Conservation (phyloP, 2,329 filamentous ascomycete species). For the Sporothrix luriei region DNA sequence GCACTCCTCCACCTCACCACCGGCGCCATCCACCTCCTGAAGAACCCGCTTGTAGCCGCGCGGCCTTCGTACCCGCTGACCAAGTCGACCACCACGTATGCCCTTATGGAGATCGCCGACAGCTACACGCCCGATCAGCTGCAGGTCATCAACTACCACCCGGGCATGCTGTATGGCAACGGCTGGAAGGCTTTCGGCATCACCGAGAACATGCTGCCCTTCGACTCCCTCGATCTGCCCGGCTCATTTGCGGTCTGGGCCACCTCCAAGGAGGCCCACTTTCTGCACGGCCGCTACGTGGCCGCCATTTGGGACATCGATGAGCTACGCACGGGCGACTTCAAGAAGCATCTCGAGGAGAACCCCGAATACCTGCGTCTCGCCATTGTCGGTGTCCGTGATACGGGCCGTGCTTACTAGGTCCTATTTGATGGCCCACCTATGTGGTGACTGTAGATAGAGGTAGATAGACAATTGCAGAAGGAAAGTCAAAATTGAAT, state of each 20-base stretch:
- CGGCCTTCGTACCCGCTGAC: slow-evolving; percentile 36
- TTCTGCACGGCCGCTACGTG: slow-evolving; percentile 47
- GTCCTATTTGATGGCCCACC: not conserved
- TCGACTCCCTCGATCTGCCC: slow-evolving; percentile 30
- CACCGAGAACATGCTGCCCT: slow-evolving; percentile 25
- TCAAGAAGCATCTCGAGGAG: slow-evolving; percentile 32
- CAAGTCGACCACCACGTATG: slow-evolving; percentile 36
- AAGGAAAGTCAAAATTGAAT: too few relatives aligned
- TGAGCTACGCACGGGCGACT: slow-evolving; percentile 40
- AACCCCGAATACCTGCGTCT: slow-evolving; percentile 36
- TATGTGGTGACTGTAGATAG: not conserved
- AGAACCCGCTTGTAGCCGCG: slow-evolving; percentile 36
- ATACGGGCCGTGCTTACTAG: not conserved
- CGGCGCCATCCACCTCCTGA: slow-evolving; percentile 32
- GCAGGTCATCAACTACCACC: slow-evolving; percentile 39
- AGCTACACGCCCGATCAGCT: slow-evolving; percentile 33
- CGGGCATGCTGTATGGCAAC: slow-evolving; percentile 35
- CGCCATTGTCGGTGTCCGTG: slow-evolving; percentile 15
- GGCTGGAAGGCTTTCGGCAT: slow-evolving; percentile 14
- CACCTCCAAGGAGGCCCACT: slow-evolving; percentile 45
- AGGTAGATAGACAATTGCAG: not conserved
- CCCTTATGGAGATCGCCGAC: slow-evolving; percentile 37
- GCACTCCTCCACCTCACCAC: slow-evolving; percentile 31
- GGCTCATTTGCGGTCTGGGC: slow-evolving; percentile 47
- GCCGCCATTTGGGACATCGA: slow-evolving; percentile 50